Conservation (phyloP, 352 stramenopile species). For the Phytopythium chamaehyphon region DNA sequence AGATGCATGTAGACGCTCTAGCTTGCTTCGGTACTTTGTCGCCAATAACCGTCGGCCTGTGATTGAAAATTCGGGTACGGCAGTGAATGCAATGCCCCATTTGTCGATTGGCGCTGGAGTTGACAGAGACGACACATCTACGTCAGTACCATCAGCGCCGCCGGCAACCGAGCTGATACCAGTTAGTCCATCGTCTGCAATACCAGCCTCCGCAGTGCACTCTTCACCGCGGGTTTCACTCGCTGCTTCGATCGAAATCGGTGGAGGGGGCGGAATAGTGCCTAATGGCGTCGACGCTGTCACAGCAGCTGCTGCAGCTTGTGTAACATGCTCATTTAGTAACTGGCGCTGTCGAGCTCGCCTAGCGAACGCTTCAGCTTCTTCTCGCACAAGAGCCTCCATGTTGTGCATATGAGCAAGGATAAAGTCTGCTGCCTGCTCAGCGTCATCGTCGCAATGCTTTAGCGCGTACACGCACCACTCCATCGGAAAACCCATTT, state of each 20-base stretch:
- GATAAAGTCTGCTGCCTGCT: slow-evolving; percentile 81
- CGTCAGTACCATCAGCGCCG: background rate
- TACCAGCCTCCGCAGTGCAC: slow-evolving; percentile 28
- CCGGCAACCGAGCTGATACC: too few relatives aligned
- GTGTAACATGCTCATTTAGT: slow-evolving; percentile 17
- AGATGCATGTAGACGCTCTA: slow-evolving; percentile 57
- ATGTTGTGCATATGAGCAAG: slow-evolving; percentile 83
- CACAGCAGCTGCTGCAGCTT: slow-evolving; percentile 11
- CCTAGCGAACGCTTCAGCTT: slow-evolving; percentile 47
- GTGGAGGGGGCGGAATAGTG: slow-evolving; percentile 15
- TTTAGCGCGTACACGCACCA: slow-evolving; percentile 82
- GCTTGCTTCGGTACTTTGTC: slow-evolving; percentile 59
- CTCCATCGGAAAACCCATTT: slow-evolving; percentile 88
- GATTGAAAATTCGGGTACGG: slow-evolving; percentile 80
- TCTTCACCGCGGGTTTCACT: slow-evolving; percentile 53
- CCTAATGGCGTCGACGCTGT: slow-evolving; percentile 14
- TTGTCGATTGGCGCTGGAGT: slow-evolving; percentile 43
- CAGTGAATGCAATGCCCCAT: slow-evolving; percentile 85
- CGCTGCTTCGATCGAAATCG: slow-evolving; percentile 16
- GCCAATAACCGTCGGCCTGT: slow-evolving; percentile 69
- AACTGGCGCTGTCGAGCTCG: slow-evolving; percentile 46
- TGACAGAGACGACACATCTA: slow-evolving; percentile 15
- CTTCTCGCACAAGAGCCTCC: slow-evolving; percentile 72
- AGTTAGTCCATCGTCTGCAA: slow-evolving; percentile 9
- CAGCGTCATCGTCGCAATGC: slow-evolving; percentile 81